phyloP scores from a whole-genome alignment of 169 alveolate species.

The Plasmodium malariae region DNA sequence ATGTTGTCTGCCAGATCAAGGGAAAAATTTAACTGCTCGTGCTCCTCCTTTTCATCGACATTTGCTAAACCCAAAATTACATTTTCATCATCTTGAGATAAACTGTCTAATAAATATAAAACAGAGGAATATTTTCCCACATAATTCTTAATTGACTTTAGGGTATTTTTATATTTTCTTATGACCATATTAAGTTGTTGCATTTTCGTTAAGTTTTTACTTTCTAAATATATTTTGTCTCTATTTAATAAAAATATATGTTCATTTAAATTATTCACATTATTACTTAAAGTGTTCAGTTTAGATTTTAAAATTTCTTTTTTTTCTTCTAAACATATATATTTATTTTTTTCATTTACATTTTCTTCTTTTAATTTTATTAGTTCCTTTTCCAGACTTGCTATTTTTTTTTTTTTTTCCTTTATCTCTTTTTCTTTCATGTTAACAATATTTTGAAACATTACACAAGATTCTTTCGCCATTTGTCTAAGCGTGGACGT shows the following conservation, averaged over 20 bases:
- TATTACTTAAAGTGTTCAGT: constrained; percentile 2
- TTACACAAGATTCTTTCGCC: constrained; percentile 51
- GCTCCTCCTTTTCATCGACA: background rate
- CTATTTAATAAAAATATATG: constrained; percentile 20
- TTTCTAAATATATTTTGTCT: constrained; percentile 41
- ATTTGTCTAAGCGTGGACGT: background rate
- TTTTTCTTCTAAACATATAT: constrained; percentile 22
- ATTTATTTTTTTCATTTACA: constrained; percentile 15
- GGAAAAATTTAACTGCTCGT: background rate
- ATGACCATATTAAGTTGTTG: constrained; percentile 18
- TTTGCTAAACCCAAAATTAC: constrained; percentile 6
- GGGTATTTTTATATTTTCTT: constrained; percentile 5
- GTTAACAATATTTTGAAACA: constrained; percentile 23
- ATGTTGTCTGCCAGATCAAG: background rate
- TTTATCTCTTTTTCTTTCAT: constrained; percentile 36
- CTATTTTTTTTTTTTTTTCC: constrained; percentile 17
- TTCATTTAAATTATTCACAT: constrained; percentile 6
- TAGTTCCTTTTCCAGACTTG: constrained; percentile 14
- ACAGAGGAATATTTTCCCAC: constrained; percentile 25
- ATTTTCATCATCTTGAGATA: constrained; percentile 7
- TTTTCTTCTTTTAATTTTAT: constrained; percentile 24
- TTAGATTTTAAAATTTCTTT: background rate
- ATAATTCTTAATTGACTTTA: constrained; percentile 8
- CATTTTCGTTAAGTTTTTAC: background rate
- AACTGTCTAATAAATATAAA: constrained; percentile 16